Evolutionary conservation across 2,329 filamentous ascomycete species (phyloP).

Genomic region (Neoascochyta sp.): DNA sequence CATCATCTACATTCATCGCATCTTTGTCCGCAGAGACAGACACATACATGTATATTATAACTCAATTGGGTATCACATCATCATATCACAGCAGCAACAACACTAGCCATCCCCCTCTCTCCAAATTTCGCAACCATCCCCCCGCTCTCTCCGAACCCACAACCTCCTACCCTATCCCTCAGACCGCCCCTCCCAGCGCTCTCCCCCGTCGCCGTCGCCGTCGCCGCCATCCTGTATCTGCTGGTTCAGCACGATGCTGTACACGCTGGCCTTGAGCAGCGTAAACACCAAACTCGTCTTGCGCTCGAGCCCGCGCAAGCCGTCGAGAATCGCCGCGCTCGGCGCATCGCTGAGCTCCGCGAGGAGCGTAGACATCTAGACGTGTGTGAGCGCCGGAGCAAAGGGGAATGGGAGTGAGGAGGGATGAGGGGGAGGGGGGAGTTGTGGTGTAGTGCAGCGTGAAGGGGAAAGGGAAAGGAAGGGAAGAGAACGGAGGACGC

Average conservation of each 20-base stretch:
- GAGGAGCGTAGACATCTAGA: conserved; percentile 55
- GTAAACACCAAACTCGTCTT: conserved; percentile 96
- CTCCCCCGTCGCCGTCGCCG: conserved; percentile 23
- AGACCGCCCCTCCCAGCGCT: conserved; percentile 24
- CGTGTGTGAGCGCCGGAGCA: conserved; percentile 11
- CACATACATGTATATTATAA: no score
- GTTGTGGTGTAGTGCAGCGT: neutral
- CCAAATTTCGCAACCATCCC: conserved; percentile 1
- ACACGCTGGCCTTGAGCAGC: conserved; percentile 93
- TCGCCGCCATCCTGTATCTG: conserved; percentile 50
- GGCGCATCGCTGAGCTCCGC: conserved; percentile 63
- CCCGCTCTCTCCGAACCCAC: conserved; percentile 1
- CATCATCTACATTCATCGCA: no score
- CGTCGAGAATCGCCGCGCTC: conserved; percentile 74
- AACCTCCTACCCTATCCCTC: conserved; percentile 11
- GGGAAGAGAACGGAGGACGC: neutral
- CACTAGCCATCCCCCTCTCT: neutral
- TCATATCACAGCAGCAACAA: neutral
- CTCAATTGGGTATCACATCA: conserved; percentile 4
- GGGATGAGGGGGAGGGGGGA: conserved; percentile 2
- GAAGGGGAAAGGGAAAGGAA: conserved; percentile 1
- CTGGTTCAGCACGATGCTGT: conserved; percentile 97
- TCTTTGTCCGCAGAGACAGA: no score
- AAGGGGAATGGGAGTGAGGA: conserved; percentile 1
- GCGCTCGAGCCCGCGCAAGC: conserved; percentile 80